These are phyloP conservation scores for Trichosporon ovoides DNA, from an alignment of 1,284 basidiomycete genomes.

Conservation along the genomic window DNA sequence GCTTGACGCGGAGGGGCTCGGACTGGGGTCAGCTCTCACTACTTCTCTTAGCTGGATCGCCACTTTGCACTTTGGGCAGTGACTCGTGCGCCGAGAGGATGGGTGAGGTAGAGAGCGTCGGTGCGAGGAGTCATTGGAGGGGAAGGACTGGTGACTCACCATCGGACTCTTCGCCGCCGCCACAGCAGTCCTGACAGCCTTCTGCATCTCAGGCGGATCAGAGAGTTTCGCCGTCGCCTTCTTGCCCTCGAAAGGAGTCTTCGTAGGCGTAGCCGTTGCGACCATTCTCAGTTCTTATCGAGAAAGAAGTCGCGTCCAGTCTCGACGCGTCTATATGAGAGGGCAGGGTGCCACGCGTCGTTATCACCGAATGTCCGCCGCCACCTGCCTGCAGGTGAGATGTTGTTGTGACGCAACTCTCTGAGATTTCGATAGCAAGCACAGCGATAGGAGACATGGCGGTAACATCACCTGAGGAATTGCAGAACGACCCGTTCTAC, in stretches of 20 bases:
- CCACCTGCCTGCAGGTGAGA: not conserved
- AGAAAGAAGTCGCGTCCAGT: constrained; percentile 10
- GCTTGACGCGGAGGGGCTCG: constrained; percentile 68
- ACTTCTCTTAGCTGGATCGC: no score
- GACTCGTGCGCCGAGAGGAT: no score
- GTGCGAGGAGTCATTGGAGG: no score
- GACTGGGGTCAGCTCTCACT: constrained; percentile 10
- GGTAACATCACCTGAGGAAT: constrained; percentile 19
- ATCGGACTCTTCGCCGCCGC: constrained; percentile 7
- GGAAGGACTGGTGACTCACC: not conserved
- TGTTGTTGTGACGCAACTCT: constrained; percentile 5
- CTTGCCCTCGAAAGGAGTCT: constrained; percentile 8
- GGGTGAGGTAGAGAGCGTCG: no score
- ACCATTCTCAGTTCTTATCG: not conserved
- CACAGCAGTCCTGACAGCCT: not conserved
- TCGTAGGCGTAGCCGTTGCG: not conserved
- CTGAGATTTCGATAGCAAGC: not conserved
- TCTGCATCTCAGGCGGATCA: not conserved
- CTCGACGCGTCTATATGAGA: constrained; percentile 3
- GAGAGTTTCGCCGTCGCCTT: constrained; percentile 12
- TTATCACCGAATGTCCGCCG: constrained; percentile 3
- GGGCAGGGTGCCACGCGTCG: constrained; percentile 4
- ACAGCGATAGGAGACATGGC: not conserved
- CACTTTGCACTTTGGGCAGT: no score
- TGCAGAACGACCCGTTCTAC: constrained; percentile 67